Percentiles rank a stretch among this genome's conserved stretches.
These are phyloP conservation scores for Flaveria linearis DNA, from an alignment of 129 eudicot genomes.

Conservation along the genomic window DNA sequence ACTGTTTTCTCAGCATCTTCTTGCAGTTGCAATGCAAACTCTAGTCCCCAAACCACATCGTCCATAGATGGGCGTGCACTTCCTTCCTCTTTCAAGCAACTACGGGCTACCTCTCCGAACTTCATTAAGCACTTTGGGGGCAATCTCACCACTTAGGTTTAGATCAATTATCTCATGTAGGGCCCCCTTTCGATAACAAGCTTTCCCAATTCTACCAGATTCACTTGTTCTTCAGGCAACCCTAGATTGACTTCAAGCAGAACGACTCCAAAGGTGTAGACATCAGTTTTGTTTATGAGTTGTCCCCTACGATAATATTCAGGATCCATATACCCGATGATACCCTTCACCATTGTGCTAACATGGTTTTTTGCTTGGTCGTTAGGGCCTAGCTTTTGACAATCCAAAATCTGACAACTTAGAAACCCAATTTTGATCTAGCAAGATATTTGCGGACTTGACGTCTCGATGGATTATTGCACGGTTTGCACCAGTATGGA, in stretches of 20 bases:
- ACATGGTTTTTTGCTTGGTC: constrained; percentile 30
- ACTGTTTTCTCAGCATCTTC: constrained; percentile 31
- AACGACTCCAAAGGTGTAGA: constrained; percentile 58
- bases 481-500: constrained; percentile 42
- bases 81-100: constrained; percentile 42
- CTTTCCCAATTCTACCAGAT: constrained; percentile 45
- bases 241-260: constrained; percentile 33
- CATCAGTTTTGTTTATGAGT: constrained; percentile 44
- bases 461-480: constrained; percentile 45
- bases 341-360: constrained; percentile 43
- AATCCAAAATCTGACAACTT: constrained; percentile 52
- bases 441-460: constrained; percentile 46
- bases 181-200: constrained; percentile 30
- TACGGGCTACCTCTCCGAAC: constrained; percentile 39
- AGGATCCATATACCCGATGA: constrained; percentile 42
- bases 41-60: constrained; percentile 45
- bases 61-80: constrained; percentile 45
- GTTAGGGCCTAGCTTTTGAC: constrained; percentile 34
- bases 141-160: constrained; percentile 31
- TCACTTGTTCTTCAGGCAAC: constrained; percentile 37
- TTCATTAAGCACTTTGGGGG: constrained; percentile 39
- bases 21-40: constrained; percentile 46
- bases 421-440: constrained; percentile 49
- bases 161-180: constrained; percentile 40
- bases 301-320: constrained; percentile 28